phyloP scores from a whole-genome alignment of 148 eudicot species.

The Silene uniflora region DNA sequence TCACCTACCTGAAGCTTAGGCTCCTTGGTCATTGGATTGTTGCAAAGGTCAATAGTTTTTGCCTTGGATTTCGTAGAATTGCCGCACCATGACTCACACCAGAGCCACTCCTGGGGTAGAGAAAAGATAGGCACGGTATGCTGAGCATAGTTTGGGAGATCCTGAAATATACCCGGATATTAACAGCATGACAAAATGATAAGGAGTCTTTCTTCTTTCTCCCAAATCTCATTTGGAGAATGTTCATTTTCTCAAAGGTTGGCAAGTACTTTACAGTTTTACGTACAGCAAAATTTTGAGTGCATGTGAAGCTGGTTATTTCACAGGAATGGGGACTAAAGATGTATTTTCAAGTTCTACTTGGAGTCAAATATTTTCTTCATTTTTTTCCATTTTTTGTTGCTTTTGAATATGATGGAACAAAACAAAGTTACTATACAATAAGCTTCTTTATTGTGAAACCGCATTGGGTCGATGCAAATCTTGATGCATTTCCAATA shows the following conservation, averaged over 20 bases:
- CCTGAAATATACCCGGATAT: slow-evolving; percentile 44
- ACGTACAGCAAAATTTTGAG: not conserved
- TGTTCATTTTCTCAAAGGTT: not conserved
- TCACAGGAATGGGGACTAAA: not conserved
- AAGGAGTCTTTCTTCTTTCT: not conserved
- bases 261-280: not conserved
- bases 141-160: slow-evolving; percentile 98
- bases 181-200: slow-evolving; percentile 1
- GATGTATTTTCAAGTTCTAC: not conserved
- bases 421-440: no score
- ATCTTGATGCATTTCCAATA: not conserved
- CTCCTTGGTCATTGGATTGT: slow-evolving; percentile 98
- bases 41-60: slow-evolving; percentile 93
- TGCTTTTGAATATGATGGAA: not conserved
- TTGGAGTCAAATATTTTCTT: not conserved
- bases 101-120: slow-evolving; percentile 98
- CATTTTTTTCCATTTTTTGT: not conserved
- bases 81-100: slow-evolving; percentile 99
- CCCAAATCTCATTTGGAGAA: not conserved
- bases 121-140: slow-evolving; percentile 94
- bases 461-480: not conserved
- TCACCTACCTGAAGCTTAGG: slow-evolving; percentile 84
- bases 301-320: not conserved
- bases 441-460: not conserved
- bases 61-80: slow-evolving; percentile 86